Evolutionary conservation across 2,329 filamentous ascomycete genomes (phyloP).

Genomic region (Penicillium thymicola): DNA sequence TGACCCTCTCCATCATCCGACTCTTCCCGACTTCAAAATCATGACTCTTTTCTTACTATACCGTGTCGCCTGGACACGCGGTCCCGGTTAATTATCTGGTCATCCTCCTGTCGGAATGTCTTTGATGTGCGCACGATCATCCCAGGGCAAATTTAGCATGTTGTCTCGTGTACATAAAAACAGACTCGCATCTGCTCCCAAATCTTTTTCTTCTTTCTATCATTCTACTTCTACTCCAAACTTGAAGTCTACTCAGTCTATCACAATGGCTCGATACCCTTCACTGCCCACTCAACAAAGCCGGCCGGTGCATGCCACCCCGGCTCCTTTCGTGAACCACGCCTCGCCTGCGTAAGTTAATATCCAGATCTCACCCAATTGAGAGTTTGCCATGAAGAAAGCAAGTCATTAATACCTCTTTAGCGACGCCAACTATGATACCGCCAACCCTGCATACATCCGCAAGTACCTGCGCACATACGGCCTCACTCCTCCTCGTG

Average conservation of each 20-base stretch:
- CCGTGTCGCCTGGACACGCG: slow-evolving; percentile 16
- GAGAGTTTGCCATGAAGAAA: not conserved
- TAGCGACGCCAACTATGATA: slow-evolving; percentile 48
- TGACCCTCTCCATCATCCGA: slow-evolving; percentile 22
- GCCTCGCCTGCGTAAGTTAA: slow-evolving; percentile 32
- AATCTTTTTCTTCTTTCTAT: slow-evolving; percentile 16
- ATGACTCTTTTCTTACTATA: slow-evolving; percentile 23
- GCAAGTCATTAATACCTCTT: slow-evolving; percentile 7
- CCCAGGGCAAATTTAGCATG: slow-evolving; percentile 33
- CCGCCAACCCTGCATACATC: slow-evolving; percentile 49
- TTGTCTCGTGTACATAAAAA: slow-evolving; percentile 35
- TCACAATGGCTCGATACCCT: slow-evolving; percentile 35
- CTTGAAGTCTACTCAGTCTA: slow-evolving; percentile 19
- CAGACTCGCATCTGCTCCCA: slow-evolving; percentile 23
- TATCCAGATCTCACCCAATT: too few relatives aligned
- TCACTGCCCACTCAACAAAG: slow-evolving; percentile 31
- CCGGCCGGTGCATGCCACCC: slow-evolving; percentile 36
- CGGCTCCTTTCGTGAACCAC: slow-evolving; percentile 30
- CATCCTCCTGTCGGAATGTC: slow-evolving; percentile 48
- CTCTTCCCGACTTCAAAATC: slow-evolving; percentile 29
- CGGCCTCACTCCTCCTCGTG: slow-evolving; percentile 49
- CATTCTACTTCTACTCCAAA: slow-evolving; percentile 19
- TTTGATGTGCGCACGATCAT: slow-evolving; percentile 25
- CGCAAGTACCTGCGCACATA: slow-evolving; percentile 53
- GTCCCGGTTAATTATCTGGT: slow-evolving; percentile 23